phyloP scores from a whole-genome alignment of 805 yeast species.

The Starmerella scarabaei region DNA sequence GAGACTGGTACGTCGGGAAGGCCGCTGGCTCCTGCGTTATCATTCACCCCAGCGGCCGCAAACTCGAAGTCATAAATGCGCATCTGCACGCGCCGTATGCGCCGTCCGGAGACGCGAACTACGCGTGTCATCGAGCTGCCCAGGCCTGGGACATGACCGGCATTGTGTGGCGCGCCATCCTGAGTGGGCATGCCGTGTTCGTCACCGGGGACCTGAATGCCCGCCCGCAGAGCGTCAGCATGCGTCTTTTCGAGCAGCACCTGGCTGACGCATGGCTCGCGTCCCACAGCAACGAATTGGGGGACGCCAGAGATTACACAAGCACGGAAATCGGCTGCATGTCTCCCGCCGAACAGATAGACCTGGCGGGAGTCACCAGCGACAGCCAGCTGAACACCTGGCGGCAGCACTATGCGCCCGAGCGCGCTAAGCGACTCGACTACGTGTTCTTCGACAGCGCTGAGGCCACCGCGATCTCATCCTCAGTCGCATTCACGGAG shows the following conservation, averaged over 20 bases:
- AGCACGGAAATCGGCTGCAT: constrained; percentile 33
- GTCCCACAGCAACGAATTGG: not conserved
- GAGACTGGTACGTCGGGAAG: constrained; percentile 97
- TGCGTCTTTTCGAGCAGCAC: constrained; percentile 52
- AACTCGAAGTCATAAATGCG: constrained; percentile 69
- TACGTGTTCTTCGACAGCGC: constrained; percentile 66
- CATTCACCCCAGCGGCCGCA: constrained; percentile 35
- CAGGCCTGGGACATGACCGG: constrained; percentile 94
- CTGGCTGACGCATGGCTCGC: constrained; percentile 72
- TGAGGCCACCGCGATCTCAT: constrained; percentile 41
- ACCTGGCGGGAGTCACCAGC: constrained; percentile 73
- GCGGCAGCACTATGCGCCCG: constrained; percentile 41
- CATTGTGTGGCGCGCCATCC: constrained; percentile 44
- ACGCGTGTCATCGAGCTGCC: constrained; percentile 76
- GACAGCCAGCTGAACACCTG: constrained; percentile 81
- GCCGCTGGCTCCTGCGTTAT: constrained; percentile 64
- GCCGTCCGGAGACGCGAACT: constrained; percentile 68
- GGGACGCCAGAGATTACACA: constrained; percentile 31
- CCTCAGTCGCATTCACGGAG: constrained; percentile 65
- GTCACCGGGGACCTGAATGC: constrained; percentile 91
- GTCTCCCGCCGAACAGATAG: constrained; percentile 50
- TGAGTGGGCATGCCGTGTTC: constrained; percentile 72
- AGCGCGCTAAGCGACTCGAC: constrained; percentile 79
- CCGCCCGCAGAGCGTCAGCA: constrained; percentile 73
- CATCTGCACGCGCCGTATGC: constrained; percentile 98